A percentile compares a stretch with the other conserved stretches of the same genome.
phyloP scores from a whole-genome alignment of 2,329 filamentous ascomycete genomes.

The Amylocarpus encephaloides region DNA sequence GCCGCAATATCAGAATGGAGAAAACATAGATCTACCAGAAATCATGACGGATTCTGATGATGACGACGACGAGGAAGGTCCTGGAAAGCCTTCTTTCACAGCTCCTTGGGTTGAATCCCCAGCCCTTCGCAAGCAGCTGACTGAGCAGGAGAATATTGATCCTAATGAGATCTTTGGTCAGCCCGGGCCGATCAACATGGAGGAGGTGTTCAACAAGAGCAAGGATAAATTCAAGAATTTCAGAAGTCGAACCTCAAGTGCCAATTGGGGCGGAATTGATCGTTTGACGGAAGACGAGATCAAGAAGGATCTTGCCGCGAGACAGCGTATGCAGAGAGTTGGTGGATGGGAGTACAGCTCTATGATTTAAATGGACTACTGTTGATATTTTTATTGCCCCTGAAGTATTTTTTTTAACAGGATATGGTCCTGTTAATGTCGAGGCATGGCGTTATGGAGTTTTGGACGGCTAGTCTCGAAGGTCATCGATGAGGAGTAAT shows the following conservation, averaged over 20 bases:
- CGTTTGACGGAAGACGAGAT: conserved; percentile 83
- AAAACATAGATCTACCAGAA: conserved; percentile 86
- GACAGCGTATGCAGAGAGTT: conserved; percentile 72
- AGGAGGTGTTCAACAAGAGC: conserved; percentile 89
- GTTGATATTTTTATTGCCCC: background rate
- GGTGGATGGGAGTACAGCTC: conserved; percentile 71
- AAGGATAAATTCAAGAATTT: conserved; percentile 83
- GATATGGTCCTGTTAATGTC: background rate
- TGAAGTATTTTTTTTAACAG: background rate
- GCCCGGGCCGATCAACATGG: conserved; percentile 83
- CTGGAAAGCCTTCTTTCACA: conserved; percentile 46
- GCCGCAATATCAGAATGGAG: conserved; percentile 80
- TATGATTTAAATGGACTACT: conserved; percentile 23
- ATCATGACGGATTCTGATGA: conserved; percentile 94
- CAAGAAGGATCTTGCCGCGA: conserved; percentile 67
- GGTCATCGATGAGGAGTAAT: background rate
- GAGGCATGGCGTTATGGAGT: background rate
- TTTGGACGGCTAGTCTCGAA: background rate
- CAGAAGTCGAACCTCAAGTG: conserved; percentile 83
- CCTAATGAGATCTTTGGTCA: conserved; percentile 83
- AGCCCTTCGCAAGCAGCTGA: conserved; percentile 67
- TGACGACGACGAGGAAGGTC: conserved; percentile 60
- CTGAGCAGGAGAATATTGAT: conserved; percentile 78
- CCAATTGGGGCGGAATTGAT: conserved; percentile 86
- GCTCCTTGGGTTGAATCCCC: conserved; percentile 88